Base-by-base conservation (phyloP, 2,329 filamentous ascomycete species). In the Penicillium sp. region DNA sequence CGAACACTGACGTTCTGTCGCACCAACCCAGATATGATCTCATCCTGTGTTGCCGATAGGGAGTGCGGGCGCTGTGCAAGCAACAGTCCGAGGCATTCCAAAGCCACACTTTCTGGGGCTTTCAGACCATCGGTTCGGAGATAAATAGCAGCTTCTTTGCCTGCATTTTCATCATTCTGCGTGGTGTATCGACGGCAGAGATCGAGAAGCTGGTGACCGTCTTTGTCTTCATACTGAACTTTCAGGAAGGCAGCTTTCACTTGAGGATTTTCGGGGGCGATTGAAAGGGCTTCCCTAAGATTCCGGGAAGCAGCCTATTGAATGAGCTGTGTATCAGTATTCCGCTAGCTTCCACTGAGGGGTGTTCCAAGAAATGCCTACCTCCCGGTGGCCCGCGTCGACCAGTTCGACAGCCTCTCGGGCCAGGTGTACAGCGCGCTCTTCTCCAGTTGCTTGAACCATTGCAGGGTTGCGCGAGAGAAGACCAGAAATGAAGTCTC, bases 211-310 rank as follows among this genome's bases (percentile, higher is more conserved):
- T 72, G 73, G 59, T 80, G 77, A 25, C 68, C 65, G 56, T 65
- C 68, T 57, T 72, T 68, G 54, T 76, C 75, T 54, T 76, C 72
- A 45, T 74, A 69, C 45, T 72, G 71, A 50, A 80, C 73, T 58
- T 76, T 75, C 39, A 76, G 58, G 45, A 80, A 75, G 29, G 77
- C 76, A 31, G 72, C 68, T 62, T 75, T 77, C 51, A 80, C 76
- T 44, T 76, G 68, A 13, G 70, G 60, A 55, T 77, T 74, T 29
- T 78, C 72, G 35, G 77, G 74, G 25, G 75, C 76, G 32, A 80
- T 67, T 29, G 75, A 72, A 45, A 77, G 71, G n/a, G 78, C 78
- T 69, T 79, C 77, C 65, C 76, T 74, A 52, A 80, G 69, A 60
- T 77, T 78, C 59, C 76, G 68, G 40, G 76, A 76, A 37, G 77